A percentile compares a stretch with the other conserved stretches of the same genome.
Conservation (phyloP, 768 basidiomycete species). For the Astraeus odoratus region DNA sequence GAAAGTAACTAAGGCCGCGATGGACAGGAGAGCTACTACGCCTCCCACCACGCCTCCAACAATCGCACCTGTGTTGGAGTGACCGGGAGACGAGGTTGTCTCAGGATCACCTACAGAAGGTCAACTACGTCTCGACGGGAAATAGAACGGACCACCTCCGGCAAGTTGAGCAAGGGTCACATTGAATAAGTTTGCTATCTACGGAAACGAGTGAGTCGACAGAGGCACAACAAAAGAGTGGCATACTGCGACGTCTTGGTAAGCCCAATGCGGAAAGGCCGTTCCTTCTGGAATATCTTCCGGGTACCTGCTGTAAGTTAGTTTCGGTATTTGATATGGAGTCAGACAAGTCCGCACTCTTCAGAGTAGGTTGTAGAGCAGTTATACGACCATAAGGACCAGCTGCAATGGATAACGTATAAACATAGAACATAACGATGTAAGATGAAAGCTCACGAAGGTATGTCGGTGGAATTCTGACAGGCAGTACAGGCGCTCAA, state of each 20-base stretch:
- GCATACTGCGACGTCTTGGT: conserved; percentile 43
- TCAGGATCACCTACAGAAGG: too few species aligned
- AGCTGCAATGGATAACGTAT: conserved; percentile 28
- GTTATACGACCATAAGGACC: conserved; percentile 44
- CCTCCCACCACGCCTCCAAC: conserved; percentile 11
- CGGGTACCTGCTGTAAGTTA: conserved; percentile 39
- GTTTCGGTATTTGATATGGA: background rate
- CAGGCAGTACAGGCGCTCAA: conserved; percentile 54
- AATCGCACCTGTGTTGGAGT: conserved; percentile 7
- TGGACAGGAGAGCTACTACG: conserved; percentile 2
- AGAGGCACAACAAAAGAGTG: conserved; percentile 3
- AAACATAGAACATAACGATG: background rate
- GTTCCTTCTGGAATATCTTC: conserved; percentile 39
- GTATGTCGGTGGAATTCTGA: conserved; percentile 36
- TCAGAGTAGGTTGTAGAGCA: conserved; percentile 32
- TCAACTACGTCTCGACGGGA: too few species aligned
- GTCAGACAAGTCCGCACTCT: conserved; percentile 9
- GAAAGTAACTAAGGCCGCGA: conserved; percentile 3
- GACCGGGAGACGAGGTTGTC: too few species aligned
- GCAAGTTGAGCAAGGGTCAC: conserved; percentile 28
- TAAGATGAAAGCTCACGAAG: too few species aligned
- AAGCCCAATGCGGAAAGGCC: conserved; percentile 57
- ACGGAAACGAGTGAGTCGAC: background rate
- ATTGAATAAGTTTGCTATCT: conserved; percentile 35
- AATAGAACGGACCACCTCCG: conserved; percentile 18